These are phyloP conservation scores for Rhinocladiella similis DNA, from an alignment of 2,329 filamentous ascomycete species.

Conservation along the genomic window DNA sequence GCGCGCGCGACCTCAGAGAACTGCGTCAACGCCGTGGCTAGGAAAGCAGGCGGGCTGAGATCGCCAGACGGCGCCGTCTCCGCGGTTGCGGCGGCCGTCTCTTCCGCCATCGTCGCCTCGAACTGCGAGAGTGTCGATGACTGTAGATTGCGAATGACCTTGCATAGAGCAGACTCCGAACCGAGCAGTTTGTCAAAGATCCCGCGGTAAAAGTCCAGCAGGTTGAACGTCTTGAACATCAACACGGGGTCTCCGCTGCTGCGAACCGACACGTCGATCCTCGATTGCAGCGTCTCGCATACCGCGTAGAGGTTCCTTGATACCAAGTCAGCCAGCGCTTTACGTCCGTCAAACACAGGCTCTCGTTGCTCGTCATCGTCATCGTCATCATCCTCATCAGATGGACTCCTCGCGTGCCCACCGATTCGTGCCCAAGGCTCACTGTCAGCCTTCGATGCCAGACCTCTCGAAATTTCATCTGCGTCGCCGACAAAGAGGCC, in stretches of 20 bases:
- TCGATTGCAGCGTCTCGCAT: constrained; percentile 78
- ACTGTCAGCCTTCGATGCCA: constrained; percentile 75
- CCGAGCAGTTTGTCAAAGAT: constrained; percentile 83
- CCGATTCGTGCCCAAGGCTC: constrained; percentile 75
- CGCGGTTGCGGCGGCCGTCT: constrained; percentile 9
- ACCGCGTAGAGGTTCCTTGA: constrained; percentile 82
- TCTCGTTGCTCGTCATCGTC: constrained; percentile 51
- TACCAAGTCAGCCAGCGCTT: constrained; percentile 81
- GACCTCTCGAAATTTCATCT: constrained; percentile 79
- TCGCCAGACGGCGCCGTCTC: constrained; percentile 10
- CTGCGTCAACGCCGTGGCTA: constrained; percentile 22
- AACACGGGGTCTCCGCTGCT: constrained; percentile 86
- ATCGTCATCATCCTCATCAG: constrained; percentile 45
- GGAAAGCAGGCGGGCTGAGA: constrained; percentile 23
- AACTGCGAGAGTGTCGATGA: constrained; percentile 49
- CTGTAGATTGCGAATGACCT: constrained; percentile 32
- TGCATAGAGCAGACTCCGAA: constrained; percentile 9
- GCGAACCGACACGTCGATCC: constrained; percentile 88
- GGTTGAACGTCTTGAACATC: constrained; percentile 85
- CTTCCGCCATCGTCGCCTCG: constrained; percentile 31
- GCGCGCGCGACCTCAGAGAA: constrained; percentile 53
- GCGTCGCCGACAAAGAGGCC: constrained; percentile 88
- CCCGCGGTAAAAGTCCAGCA: constrained; percentile 82
- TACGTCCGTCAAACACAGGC: constrained; percentile 71
- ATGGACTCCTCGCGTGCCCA: constrained; percentile 1